Evolutionary conservation across 441 rosid genomes (phyloP).

Genomic region (Lepidium campestre): DNA sequence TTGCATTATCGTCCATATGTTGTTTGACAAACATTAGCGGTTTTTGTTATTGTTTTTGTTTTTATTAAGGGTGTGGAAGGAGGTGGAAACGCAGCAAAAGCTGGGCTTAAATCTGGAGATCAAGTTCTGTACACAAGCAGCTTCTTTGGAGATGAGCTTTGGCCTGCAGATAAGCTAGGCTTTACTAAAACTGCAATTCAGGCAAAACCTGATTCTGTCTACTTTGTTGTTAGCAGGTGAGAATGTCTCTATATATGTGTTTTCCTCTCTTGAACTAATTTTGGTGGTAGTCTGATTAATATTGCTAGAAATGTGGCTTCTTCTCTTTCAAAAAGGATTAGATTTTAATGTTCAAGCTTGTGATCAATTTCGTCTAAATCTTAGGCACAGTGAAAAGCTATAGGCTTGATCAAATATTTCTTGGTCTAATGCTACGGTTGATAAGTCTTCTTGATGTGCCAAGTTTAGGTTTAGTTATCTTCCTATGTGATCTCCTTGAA

Average conservation of each 20-base stretch:
- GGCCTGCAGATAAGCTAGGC: slow-evolving; percentile 98
- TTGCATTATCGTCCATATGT: neutral
- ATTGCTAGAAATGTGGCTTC: neutral
- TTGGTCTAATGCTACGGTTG: neutral
- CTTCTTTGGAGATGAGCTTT: slow-evolving; percentile 96
- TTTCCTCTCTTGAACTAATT: neutral
- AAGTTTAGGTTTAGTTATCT: neutral
- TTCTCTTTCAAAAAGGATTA: neutral
- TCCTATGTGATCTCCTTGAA: neutral
- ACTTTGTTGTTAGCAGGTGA: slow-evolving; percentile 89
- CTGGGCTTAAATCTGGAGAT: slow-evolving; percentile 85
- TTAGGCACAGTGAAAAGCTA: neutral
- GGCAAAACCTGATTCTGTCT: slow-evolving; percentile 91
- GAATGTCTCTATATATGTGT: neutral
- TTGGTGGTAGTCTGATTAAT: neutral
- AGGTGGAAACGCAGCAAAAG: slow-evolving; percentile 92
- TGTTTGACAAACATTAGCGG: neutral
- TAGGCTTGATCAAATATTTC: neutral
- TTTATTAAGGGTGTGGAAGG: slow-evolving; percentile 68
- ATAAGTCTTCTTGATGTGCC: neutral
- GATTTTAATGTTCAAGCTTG: neutral
- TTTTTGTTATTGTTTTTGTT: neutral
- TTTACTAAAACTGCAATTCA: slow-evolving; percentile 96
- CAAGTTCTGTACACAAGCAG: slow-evolving; percentile 94
- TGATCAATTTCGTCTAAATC: neutral